A percentile compares a stretch with the other conserved stretches of the same genome.
Evolutionary conservation across 805 yeast genomes (phyloP).

Genomic region (Candida mattraensis): DNA sequence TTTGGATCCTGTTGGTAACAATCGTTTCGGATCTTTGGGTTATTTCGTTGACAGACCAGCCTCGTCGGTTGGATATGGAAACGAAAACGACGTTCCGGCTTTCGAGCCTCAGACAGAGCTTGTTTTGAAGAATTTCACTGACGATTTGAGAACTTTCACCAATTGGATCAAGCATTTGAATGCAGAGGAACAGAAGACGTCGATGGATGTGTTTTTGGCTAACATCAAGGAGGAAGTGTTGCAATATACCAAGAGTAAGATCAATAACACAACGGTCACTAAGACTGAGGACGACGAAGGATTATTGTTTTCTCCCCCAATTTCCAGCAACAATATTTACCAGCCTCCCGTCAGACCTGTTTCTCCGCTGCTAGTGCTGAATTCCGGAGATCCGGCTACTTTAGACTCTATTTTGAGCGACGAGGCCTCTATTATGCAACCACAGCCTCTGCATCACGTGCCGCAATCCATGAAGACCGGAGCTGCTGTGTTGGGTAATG

Average conservation of each 20-base stretch:
- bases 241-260: conserved; percentile 42
- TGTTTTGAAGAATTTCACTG: conserved; percentile 35
- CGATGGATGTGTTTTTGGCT: conserved; percentile 48
- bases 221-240: conserved; percentile 46
- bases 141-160: conserved; percentile 46
- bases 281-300: conserved; percentile 15
- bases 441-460: conserved; percentile 16
- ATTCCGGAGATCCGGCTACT: conserved; percentile 37
- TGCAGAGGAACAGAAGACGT: conserved; percentile 46
- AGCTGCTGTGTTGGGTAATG: conserved; percentile 6
- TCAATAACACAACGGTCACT: conserved; percentile 31
- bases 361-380: conserved; percentile 34
- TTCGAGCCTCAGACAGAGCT: conserved; percentile 33
- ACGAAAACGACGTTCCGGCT: conserved; percentile 33
- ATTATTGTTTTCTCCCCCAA: conserved; percentile 25
- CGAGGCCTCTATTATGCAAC: conserved; percentile 12
- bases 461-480: conserved; percentile 10
- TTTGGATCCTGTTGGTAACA: conserved; percentile 14
- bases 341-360: conserved; percentile 31
- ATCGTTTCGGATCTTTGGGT: conserved; percentile 11
- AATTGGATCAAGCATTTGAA: conserved; percentile 47
- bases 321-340: conserved; percentile 23
- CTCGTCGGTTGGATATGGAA: conserved; percentile 16
- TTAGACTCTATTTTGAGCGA: conserved; percentile 40
- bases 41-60: conserved; percentile 17